Percentiles rank a stretch among this genome's conserved stretches.
Evolutionary conservation across 768 basidiomycete species (phyloP).

Genomic region (Boletus tomentosulus): DNA sequence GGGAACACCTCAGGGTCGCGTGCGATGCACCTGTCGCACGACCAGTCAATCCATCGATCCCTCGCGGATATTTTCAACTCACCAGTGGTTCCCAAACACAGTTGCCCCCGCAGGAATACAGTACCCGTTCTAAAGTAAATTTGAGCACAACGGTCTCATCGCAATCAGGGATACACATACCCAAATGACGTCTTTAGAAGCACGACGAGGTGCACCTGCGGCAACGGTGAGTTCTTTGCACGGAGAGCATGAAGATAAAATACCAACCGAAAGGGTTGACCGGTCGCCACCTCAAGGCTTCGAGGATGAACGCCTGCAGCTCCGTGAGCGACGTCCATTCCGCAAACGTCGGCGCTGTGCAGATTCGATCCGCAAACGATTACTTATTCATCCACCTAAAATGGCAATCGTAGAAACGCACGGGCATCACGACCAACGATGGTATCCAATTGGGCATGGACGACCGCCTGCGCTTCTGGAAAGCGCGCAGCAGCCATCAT

Average conservation of each 20-base stretch:
- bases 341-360: conserved; percentile 12
- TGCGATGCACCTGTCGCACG: too few species aligned
- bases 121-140: too few species aligned
- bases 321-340: conserved; percentile 32
- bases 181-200: too few species aligned
- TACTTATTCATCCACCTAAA: background rate
- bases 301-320: conserved; percentile 36
- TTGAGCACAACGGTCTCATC: too few species aligned
- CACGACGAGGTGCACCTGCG: conserved; percentile 21
- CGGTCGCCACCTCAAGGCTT: conserved; percentile 38
- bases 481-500: conserved; percentile 37
- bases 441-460: conserved; percentile 36
- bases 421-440: conserved; percentile 35
- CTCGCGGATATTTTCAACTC: too few species aligned
- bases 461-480: conserved; percentile 31
- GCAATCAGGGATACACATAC: too few species aligned
- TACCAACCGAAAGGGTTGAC: conserved; percentile 28
- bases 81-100: too few species aligned
- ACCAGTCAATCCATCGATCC: too few species aligned
- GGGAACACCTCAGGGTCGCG: too few species aligned
- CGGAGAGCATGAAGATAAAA: too few species aligned
- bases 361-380: background rate
- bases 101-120: too few species aligned
- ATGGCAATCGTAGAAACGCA: conserved; percentile 7
- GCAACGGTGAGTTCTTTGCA: background rate